Evolutionary conservation across 2,329 filamentous ascomycete genomes (phyloP).

Genomic region (Nothomitra cinnamomea): DNA sequence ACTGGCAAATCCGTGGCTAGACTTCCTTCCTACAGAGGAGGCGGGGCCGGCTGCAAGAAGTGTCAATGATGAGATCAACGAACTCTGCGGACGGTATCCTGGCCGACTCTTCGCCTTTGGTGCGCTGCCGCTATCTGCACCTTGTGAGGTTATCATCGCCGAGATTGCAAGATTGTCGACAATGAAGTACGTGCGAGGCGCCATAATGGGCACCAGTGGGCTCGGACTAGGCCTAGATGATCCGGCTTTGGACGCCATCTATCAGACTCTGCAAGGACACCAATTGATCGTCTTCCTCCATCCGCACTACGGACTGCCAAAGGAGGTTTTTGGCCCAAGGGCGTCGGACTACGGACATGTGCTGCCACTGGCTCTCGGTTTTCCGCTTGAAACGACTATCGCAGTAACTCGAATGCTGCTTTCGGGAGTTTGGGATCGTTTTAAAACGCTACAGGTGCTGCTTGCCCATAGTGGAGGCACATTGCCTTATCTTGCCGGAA

Average conservation of each 20-base stretch:
- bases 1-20: conserved; percentile 85
- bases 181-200: conserved; percentile 57
- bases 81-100: conserved; percentile 47
- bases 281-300: conserved; percentile 64
- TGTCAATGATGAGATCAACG: conserved; percentile 60
- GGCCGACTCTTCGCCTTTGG: conserved; percentile 70
- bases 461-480: conserved; percentile 82
- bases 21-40: conserved; percentile 51
- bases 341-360: conserved; percentile 69
- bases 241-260: conserved; percentile 51
- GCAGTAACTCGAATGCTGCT: conserved; percentile 76
- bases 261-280: conserved; percentile 47
- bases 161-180: conserved; percentile 46
- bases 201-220: conserved; percentile 75
- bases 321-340: conserved; percentile 60
- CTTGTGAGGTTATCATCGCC: conserved; percentile 39
- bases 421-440: conserved; percentile 68
- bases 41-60: conserved; percentile 44
- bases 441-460: conserved; percentile 51
- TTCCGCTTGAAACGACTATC: conserved; percentile 86
- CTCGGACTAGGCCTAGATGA: conserved; percentile 72
- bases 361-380: conserved; percentile 67
- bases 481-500: conserved; percentile 70
- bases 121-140: conserved; percentile 58
- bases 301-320: conserved; percentile 78